Percentiles rank a stretch among this genome's conserved stretches.
Conservation (phyloP, 2,329 filamentous ascomycete genomes). For the Beauveria rudraprayagi region DNA sequence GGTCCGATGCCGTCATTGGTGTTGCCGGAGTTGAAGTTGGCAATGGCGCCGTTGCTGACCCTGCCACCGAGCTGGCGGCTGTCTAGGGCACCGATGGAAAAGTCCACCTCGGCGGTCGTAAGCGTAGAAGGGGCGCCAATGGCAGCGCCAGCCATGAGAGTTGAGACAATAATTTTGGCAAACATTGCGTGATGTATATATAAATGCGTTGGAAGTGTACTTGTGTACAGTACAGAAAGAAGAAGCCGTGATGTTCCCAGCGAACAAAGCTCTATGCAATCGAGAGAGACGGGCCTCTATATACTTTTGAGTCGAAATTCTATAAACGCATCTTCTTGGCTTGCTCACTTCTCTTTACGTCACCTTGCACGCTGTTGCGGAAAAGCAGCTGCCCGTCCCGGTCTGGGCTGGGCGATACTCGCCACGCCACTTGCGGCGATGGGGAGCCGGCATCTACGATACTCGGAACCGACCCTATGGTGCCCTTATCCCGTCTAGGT, state of each 20-base stretch:
- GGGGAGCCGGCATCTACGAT: neutral
- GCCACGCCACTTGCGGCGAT: neutral
- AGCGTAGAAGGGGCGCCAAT: neutral
- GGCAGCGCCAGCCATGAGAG: constrained; percentile 6
- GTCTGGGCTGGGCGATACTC: neutral
- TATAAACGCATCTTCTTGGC: neutral
- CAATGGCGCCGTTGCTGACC: constrained; percentile 10
- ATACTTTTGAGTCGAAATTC: neutral
- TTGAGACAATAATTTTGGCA: constrained; percentile 1
- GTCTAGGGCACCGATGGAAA: constrained; percentile 1
- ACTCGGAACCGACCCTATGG: neutral
- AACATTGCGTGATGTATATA: constrained; percentile 4
- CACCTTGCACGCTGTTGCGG: neutral
- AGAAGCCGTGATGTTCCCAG: neutral
- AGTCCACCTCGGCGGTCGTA: neutral
- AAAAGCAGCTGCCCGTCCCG: neutral
- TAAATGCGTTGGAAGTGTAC: neutral
- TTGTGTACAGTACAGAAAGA: neutral
- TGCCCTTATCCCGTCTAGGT: neutral
- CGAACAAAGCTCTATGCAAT: neutral
- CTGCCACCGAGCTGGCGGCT: constrained; percentile 6
- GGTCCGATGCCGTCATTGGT: constrained; percentile 14
- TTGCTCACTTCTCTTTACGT: neutral
- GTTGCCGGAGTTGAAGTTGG: constrained; percentile 11
- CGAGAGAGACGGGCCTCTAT: neutral